Evolutionary conservation across 768 basidiomycete species (phyloP).

Genomic region (Podaxis rugospora): DNA sequence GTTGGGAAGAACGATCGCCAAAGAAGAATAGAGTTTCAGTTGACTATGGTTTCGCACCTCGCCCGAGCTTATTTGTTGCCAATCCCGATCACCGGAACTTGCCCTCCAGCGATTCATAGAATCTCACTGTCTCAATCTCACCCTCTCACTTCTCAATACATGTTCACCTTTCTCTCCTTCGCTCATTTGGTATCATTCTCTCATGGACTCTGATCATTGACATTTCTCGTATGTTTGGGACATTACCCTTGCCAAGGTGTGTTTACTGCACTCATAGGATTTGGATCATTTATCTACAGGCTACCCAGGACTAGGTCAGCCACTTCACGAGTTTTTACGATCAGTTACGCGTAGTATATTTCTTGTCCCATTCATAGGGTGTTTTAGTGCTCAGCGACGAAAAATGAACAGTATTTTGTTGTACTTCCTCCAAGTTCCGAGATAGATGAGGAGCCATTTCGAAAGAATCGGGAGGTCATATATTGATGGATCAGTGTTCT

Average conservation of each 20-base stretch:
- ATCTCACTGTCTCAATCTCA: slow-evolving; percentile 9
- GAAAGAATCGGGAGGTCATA: too few species aligned
- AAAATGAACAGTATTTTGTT: background rate
- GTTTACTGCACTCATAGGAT: background rate
- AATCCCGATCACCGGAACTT: slow-evolving; percentile 53
- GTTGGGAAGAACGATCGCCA: slow-evolving; percentile 33
- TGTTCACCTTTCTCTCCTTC: background rate
- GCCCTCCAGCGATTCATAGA: slow-evolving; percentile 12
- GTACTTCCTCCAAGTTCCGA: too few species aligned
- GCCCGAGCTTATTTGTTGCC: slow-evolving; percentile 63
- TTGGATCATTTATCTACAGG: background rate
- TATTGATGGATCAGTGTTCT: too few species aligned
- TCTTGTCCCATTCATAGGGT: background rate
- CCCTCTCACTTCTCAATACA: background rate
- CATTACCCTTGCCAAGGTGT: background rate
- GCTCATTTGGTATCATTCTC: background rate
- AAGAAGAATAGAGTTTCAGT: slow-evolving; percentile 34
- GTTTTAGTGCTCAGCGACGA: background rate
- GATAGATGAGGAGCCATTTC: too few species aligned
- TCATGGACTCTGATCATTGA: background rate
- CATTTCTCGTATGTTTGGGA: background rate
- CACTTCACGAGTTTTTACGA: slow-evolving; percentile 4
- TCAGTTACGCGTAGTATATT: background rate
- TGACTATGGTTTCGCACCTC: slow-evolving; percentile 64
- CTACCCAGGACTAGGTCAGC: background rate